phyloP scores from a whole-genome alignment of 495 filamentous ascomycete genomes.

The Aspergillus ellipticus region DNA sequence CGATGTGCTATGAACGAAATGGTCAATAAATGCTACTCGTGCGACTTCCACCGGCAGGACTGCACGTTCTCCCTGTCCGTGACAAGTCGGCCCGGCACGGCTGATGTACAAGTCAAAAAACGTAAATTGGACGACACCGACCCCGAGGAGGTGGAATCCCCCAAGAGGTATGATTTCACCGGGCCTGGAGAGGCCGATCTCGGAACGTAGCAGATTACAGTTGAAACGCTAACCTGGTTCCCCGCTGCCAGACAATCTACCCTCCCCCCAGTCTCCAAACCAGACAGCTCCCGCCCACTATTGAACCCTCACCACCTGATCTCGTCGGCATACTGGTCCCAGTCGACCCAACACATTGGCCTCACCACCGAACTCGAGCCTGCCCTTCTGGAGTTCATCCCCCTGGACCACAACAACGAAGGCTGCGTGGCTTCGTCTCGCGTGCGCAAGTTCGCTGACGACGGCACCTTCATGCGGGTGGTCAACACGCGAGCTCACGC shows the following conservation, averaged over 20 bases:
- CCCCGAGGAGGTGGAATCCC: constrained; percentile 30
- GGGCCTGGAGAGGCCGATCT: constrained; percentile 16
- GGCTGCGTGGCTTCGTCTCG: constrained; percentile 36
- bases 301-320: constrained; percentile 27
- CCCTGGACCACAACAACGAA: constrained; percentile 41
- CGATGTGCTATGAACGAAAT: constrained; percentile 81
- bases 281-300: constrained; percentile 23
- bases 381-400: constrained; percentile 44
- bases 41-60: constrained; percentile 51
- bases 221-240: constrained; percentile 13
- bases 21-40: constrained; percentile 51
- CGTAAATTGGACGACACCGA: constrained; percentile 53
- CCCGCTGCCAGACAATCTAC: constrained; percentile 24
- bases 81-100: constrained; percentile 17
- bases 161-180: constrained; percentile 39
- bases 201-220: constrained; percentile 18
- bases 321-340: constrained; percentile 39
- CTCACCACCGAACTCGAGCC: constrained; percentile 53
- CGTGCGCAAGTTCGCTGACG: constrained; percentile 73
- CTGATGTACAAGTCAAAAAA: constrained; percentile 68
- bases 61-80: constrained; percentile 45
- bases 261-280: constrained; percentile 21
- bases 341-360: constrained; percentile 49
- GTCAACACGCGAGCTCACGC: constrained; percentile 32
- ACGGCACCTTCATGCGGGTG: constrained; percentile 77